Base-by-base conservation (phyloP, 768 basidiomycete genomes). In the Pisolithus albus region DNA sequence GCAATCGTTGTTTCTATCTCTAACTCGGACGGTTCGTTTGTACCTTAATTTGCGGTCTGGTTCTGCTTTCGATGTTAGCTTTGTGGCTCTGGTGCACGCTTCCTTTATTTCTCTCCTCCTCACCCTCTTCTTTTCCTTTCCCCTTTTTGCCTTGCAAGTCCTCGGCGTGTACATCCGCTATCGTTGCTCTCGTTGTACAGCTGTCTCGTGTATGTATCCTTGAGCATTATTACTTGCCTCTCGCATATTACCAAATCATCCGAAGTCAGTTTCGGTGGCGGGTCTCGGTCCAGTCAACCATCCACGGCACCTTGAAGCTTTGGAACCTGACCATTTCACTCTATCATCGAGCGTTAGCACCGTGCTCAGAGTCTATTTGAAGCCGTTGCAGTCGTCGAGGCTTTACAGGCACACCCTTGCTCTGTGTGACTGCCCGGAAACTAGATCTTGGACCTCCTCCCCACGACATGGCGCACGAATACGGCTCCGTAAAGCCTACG, bases 381-480 rank as follows among this genome's bases (percentile, higher is more conserved):
- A 2, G 34, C 34, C 13, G 34, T 15, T 34, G 34, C 34, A 1
- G 34, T 34, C 11, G 13, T 13, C 34, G 34, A 15, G 0, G 13
- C 13, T 34, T 34, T 11, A 34, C 5, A 41, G n/a, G 23, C 4
- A 15, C 21, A 41, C 23, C 5, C 23, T 41, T 18, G 7, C 18
- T 23, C 8, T 9, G 18, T 11, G 23, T n/a, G 4, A 44, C 1
- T n/a, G 16, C 18, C 10, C 23, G 3, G 57, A 13, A 34, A 34
- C 11, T 34, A 34, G 34, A 34, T 15, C 34, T 15, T 4, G 34
- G 11, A 34, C 34, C 34, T 13, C 32, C 32, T 11, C 32, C 34
- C 44, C 75, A 75, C 74, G 80, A 84, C 60, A 89, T 87, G 86
- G 75, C 79, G 32, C 81, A 80, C 51, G 75, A 76, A 5, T 92